These are phyloP conservation scores for Kodamaea nitidulidarum DNA, from an alignment of 805 yeast species.

Conservation along the genomic window DNA sequence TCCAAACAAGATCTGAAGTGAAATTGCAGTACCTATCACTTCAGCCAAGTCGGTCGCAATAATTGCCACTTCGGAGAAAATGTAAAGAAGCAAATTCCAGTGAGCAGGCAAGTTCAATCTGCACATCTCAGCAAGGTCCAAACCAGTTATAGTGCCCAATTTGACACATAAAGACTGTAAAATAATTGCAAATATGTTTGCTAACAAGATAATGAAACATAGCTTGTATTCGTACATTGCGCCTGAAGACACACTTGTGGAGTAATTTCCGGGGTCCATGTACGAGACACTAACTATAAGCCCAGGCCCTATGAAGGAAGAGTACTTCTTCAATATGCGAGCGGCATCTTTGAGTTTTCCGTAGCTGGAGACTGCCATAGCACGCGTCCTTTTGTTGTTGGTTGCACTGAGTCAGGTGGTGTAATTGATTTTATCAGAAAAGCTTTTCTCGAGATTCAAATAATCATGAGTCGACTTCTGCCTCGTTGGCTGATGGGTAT, in stretches of 20 bases:
- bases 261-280: constrained; percentile 92
- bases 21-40: constrained; percentile 89
- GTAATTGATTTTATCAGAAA: too few relatives aligned
- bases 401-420: too few relatives aligned
- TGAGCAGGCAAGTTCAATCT: constrained; percentile 63
- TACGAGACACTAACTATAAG: constrained; percentile 85
- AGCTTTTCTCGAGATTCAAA: too few relatives aligned
- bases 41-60: constrained; percentile 93
- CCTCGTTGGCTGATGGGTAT: too few relatives aligned
- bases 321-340: constrained; percentile 45
- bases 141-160: constrained; percentile 84
- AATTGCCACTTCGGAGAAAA: constrained; percentile 79
- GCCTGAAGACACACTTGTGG: constrained; percentile 87
- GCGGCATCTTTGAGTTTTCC: not conserved
- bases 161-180: constrained; percentile 81
- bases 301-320: constrained; percentile 81
- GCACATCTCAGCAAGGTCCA: constrained; percentile 84
- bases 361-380: not conserved
- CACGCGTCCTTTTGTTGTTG: too few relatives aligned
- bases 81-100: constrained; percentile 60
- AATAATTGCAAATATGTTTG: constrained; percentile 81
- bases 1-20: constrained; percentile 69
- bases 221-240: constrained; percentile 72
- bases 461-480: too few relatives aligned
- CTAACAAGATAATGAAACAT: constrained; percentile 65